Conservation (phyloP, 2,329 filamentous ascomycete species). For the Chaetoscypha palmicola region DNA sequence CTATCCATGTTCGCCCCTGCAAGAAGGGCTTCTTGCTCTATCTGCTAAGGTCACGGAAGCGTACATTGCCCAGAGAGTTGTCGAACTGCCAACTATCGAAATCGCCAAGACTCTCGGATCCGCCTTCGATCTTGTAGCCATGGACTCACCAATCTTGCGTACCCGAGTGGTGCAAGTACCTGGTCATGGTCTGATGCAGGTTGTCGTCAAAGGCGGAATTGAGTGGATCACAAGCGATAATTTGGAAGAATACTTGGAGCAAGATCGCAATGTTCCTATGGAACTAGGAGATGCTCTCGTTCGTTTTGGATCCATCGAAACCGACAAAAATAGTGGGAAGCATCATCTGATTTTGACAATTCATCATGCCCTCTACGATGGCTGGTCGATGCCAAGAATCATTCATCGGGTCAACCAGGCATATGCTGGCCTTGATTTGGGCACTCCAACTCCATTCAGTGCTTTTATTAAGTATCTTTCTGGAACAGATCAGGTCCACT, state of each 20-base stretch:
- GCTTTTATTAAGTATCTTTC: conserved; percentile 43
- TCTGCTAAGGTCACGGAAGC: conserved; percentile 28
- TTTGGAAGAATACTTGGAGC: conserved; percentile 18
- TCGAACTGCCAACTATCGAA: conserved; percentile 20
- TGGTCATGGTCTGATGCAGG: conserved; percentile 25
- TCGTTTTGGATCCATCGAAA: conserved; percentile 19
- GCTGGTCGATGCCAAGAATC: conserved; percentile 39
- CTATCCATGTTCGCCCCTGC: conserved; percentile 34
- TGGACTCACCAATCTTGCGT: conserved; percentile 30
- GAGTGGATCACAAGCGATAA: conserved; percentile 19
- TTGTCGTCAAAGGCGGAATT: conserved; percentile 17
- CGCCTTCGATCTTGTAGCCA: conserved; percentile 29
- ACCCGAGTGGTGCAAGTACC: conserved; percentile 31
- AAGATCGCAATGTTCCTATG: conserved; percentile 21
- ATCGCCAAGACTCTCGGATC: conserved; percentile 21
- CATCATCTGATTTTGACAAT: conserved; percentile 45
- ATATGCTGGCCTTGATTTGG: conserved; percentile 17
- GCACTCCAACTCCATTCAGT: conserved; percentile 34
- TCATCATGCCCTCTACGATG: conserved; percentile 51
- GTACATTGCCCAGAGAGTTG: conserved; percentile 32
- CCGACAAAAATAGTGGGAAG: conserved; percentile 14
- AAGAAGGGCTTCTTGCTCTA: conserved; percentile 35
- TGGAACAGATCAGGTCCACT: conserved; percentile 34
- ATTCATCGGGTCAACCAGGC: conserved; percentile 25
- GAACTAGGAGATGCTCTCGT: conserved; percentile 24